Base-by-base conservation (phyloP, 2,329 filamentous ascomycete species). In the Macrophomina tecta region DNA sequence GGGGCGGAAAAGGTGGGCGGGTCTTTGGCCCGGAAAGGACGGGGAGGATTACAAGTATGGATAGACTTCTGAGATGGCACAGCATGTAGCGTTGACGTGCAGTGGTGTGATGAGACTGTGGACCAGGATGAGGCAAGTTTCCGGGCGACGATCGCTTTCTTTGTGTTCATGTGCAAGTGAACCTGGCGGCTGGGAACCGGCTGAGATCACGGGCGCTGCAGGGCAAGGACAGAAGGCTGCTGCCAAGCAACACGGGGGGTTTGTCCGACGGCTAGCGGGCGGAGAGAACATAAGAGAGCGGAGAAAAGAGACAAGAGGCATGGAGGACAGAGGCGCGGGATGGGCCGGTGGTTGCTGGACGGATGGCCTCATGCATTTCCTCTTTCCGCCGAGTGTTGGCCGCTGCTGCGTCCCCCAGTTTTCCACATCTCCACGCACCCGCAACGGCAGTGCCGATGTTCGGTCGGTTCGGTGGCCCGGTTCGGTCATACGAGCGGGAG, bases 11-110 rank as follows among this genome's bases (percentile, higher is more conserved):
- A 18, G 55, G 40, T 7, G 16, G 14, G 55, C 55, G 30, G 45
- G 45, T 42, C 38, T 32, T 52, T 30, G 18, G 2, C 3, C 18
- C 1, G 38, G 4, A 12, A 23, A 34, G 32, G 32, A 4, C 5
- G 28, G n/a, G 46, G 36, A 49, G 45, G 48, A 34, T 34, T 42
- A 64, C 49, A 53, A 64, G 61, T 64, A 64, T 64, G 61, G 61
- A 64, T 64, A 64, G 61, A 64, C 61, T 62, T 62, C 18, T 48
- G 56, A 61, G 42, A 36, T 48, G 52, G 5, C 38, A 34, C 49
- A 28, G 32, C 16, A 60, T 34, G 18, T 18, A 49, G 58, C 58
- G 34, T 62, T 45, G n/a, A 9, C 18, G 58, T 62, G 42, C 42
- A 38, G 45, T 49, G 58, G 58, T 62, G 42, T 62, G 58, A 62